A percentile compares a stretch with the other conserved stretches of the same genome.
These are phyloP conservation scores for Cyanidioschyzon merolae DNA, from an alignment of 23 red algal genomes.

Conservation along the genomic window DNA sequence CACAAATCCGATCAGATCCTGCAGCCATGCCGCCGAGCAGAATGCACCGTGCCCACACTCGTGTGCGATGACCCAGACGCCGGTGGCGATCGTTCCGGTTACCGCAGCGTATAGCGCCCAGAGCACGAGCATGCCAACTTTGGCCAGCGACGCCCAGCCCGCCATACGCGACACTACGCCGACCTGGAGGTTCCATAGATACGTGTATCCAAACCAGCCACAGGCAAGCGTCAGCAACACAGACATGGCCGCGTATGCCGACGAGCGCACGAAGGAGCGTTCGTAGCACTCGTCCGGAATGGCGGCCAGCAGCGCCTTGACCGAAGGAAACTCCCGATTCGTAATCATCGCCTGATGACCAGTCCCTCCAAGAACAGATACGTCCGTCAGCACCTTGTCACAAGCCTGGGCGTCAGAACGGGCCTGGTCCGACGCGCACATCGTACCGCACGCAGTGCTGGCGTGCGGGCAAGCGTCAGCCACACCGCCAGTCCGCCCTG, in stretches of 20 bases:
- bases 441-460: too few species aligned
- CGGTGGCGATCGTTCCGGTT: conserved; percentile 78
- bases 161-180: not conserved
- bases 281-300: conserved; percentile 69
- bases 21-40: conserved; percentile 40
- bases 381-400: not conserved
- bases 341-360: not conserved
- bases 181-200: not conserved
- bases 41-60: conserved; percentile 93
- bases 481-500: too few species aligned
- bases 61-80: conserved; percentile 86
- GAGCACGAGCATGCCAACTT: conserved; percentile 16
- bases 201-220: conserved; percentile 23
- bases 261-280: conserved; percentile 39
- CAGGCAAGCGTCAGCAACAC: conserved; percentile 36
- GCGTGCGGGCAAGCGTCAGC: too few species aligned
- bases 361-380: not conserved
- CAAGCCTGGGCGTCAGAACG: too few species aligned
- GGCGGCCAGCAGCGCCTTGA: conserved; percentile 33
- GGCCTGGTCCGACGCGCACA: too few species aligned
- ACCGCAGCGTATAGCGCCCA: conserved; percentile 62
- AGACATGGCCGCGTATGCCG: conserved; percentile 33
- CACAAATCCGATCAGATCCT: conserved; percentile 68
- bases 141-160: not conserved
- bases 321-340: not conserved